A percentile compares a stretch with the other conserved stretches of the same genome.
phyloP scores from a whole-genome alignment of 306 rosid genomes.

The Purshia tridentata region DNA sequence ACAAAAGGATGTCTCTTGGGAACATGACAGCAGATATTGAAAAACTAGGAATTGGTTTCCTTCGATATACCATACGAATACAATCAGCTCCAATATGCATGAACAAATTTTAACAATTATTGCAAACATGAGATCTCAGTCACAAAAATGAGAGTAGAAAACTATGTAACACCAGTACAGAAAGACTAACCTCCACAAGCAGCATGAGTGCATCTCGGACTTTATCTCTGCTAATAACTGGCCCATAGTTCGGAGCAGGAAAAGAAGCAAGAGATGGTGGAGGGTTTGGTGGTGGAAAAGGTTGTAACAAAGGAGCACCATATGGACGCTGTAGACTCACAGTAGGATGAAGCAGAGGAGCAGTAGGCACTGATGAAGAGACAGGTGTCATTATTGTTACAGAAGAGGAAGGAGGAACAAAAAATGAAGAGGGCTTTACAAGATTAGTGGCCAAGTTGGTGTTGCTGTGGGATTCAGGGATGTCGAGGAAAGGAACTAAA shows the following conservation, averaged over 20 bases:
- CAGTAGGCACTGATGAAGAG: slow-evolving; percentile 48
- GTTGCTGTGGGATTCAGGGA: slow-evolving; percentile 45
- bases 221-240: slow-evolving; percentile 61
- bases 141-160: slow-evolving; percentile 3
- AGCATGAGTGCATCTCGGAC: slow-evolving; percentile 76
- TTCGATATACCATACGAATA: neutral
- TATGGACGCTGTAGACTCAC: slow-evolving; percentile 60
- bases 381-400: slow-evolving; percentile 52
- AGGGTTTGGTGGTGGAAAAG: slow-evolving; percentile 84
- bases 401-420: slow-evolving; percentile 49
- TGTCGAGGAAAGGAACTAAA: slow-evolving; percentile 32
- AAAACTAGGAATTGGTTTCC: neutral
- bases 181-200: slow-evolving; percentile 64
- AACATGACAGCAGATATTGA: neutral
- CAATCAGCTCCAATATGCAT: neutral
- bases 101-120: neutral
- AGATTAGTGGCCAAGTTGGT: slow-evolving; percentile 55
- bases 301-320: slow-evolving; percentile 78
- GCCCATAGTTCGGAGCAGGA: slow-evolving; percentile 26
- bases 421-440: slow-evolving; percentile 72
- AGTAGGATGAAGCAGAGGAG: slow-evolving; percentile 48
- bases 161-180: neutral
- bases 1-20: neutral
- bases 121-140: neutral
- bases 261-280: slow-evolving; percentile 61